A percentile compares a stretch with the other conserved stretches of the same genome.
phyloP scores from a whole-genome alignment of 2,329 filamentous ascomycete genomes.

The Ascochyta viciae-villosae region DNA sequence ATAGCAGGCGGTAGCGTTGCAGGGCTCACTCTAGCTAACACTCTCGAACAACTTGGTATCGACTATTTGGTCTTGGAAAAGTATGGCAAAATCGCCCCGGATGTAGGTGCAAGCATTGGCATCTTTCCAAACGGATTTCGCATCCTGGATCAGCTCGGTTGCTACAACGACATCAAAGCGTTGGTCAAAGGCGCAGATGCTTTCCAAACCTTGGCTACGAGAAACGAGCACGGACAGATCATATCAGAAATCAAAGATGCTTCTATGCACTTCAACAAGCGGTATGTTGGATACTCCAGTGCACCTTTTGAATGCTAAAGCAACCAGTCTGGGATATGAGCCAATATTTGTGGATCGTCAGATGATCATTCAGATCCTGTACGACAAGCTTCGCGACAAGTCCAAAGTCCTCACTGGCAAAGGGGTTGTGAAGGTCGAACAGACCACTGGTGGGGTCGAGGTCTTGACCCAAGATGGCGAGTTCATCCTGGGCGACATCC shows the following conservation, averaged over 20 bases:
- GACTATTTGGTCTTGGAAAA: conserved; percentile 27
- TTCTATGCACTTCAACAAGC: too few relatives aligned
- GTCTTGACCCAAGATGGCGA: conserved; percentile 20
- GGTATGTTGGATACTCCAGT: too few relatives aligned
- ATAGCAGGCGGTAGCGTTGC: conserved; percentile 26
- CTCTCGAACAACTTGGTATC: conserved; percentile 20
- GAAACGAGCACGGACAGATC: not conserved
- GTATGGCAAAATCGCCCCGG: conserved; percentile 17
- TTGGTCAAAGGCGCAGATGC: too few relatives aligned
- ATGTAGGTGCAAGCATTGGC: conserved; percentile 28
- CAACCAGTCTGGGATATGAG: not conserved
- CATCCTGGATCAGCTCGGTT: conserved; percentile 31
- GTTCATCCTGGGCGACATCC: conserved; percentile 12
- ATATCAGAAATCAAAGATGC: too few relatives aligned
- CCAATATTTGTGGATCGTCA: conserved; percentile 23
- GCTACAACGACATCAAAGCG: conserved; percentile 1
- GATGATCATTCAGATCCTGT: conserved; percentile 18
- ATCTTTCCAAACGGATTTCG: conserved; percentile 24
- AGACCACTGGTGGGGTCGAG: conserved; percentile 2
- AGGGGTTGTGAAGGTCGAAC: conserved; percentile 1
- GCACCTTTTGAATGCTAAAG: too few relatives aligned
- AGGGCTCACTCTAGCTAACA: conserved; percentile 22
- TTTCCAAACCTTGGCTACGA: too few relatives aligned
- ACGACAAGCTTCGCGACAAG: conserved; percentile 23
- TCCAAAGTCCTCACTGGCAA: conserved; percentile 14